phyloP scores from a whole-genome alignment of 2,329 filamentous ascomycete genomes.

The Aspergillus pseudonomiae region DNA sequence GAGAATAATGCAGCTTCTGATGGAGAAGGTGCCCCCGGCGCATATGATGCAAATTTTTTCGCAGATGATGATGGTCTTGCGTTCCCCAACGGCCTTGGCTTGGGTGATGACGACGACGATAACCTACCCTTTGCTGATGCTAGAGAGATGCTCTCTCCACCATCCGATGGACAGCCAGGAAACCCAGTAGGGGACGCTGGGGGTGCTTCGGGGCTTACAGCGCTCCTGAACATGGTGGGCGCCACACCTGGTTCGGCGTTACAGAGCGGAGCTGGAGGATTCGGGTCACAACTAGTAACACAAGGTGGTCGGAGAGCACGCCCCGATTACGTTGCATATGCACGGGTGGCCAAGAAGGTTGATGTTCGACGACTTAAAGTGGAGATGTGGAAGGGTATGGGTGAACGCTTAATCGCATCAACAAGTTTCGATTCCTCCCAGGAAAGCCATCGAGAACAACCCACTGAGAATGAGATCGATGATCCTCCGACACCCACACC shows the following conservation, averaged over 20 bases:
- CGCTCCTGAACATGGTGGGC: constrained; percentile 43
- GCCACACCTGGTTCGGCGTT: constrained; percentile 43
- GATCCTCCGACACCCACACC: constrained; percentile 41
- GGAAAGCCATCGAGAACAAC: constrained; percentile 16
- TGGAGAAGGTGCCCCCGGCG: constrained; percentile 67
- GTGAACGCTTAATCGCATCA: constrained; percentile 45
- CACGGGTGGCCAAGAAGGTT: constrained; percentile 67
- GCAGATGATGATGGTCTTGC: constrained; percentile 65
- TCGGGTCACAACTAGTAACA: constrained; percentile 64
- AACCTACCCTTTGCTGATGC: constrained; percentile 54
- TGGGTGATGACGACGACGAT: constrained; percentile 52
- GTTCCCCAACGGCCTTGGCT: constrained; percentile 49
- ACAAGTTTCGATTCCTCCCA: constrained; percentile 36
- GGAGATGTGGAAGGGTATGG: constrained; percentile 67
- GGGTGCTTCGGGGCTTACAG: constrained; percentile 41
- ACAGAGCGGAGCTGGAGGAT: constrained; percentile 53
- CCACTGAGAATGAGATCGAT: constrained; percentile 29
- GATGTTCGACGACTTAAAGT: constrained; percentile 66
- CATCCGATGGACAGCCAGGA: constrained; percentile 36
- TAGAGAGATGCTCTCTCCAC: constrained; percentile 51
- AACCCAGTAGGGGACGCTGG: constrained; percentile 37
- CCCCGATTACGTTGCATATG: constrained; percentile 69
- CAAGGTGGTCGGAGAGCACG: constrained; percentile 60
- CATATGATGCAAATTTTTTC: constrained; percentile 98
- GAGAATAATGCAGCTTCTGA: constrained; percentile 57